These are phyloP conservation scores for Plicaturopsis crispa DNA, from an alignment of 768 basidiomycete genomes.

Conservation along the genomic window DNA sequence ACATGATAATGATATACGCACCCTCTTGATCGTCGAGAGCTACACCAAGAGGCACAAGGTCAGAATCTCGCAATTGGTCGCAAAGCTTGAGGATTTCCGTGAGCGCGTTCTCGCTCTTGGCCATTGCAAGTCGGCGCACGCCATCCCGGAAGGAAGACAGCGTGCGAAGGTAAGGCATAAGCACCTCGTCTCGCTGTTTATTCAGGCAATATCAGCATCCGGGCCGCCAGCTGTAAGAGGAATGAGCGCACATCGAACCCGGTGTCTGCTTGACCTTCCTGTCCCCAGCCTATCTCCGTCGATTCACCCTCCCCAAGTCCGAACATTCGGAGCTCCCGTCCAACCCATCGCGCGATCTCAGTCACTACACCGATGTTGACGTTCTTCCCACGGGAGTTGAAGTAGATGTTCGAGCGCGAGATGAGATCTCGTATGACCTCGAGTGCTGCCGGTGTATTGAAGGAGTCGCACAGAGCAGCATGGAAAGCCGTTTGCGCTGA, in stretches of 20 bases:
- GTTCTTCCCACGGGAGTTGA: slow-evolving; percentile 54
- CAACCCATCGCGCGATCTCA: slow-evolving; percentile 60
- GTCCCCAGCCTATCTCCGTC: slow-evolving; percentile 81
- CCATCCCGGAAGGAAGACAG: slow-evolving; percentile 90
- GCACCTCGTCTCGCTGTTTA: slow-evolving; percentile 66
- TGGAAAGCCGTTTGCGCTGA: slow-evolving; percentile 75
- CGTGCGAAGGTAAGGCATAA: slow-evolving; percentile 84
- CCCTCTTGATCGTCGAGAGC: slow-evolving; percentile 97
- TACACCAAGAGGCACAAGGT: slow-evolving; percentile 89
- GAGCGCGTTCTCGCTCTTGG: slow-evolving; percentile 52
- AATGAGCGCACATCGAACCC: neutral
- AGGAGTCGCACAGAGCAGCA: slow-evolving; percentile 87
- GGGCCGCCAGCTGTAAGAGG: slow-evolving; percentile 2
- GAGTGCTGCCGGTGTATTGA: slow-evolving; percentile 88
- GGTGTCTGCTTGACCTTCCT: slow-evolving; percentile 29
- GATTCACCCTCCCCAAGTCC: slow-evolving; percentile 68
- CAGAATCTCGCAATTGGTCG: slow-evolving; percentile 84
- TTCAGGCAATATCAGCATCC: slow-evolving; percentile 6
- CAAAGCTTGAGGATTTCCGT: slow-evolving; percentile 81
- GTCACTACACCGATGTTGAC: slow-evolving; percentile 59
- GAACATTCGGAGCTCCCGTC: slow-evolving; percentile 70
- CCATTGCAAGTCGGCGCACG: slow-evolving; percentile 76
- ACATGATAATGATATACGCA: slow-evolving; percentile 18
- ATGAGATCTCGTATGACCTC: slow-evolving; percentile 73
- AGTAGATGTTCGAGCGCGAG: slow-evolving; percentile 82